A percentile compares a stretch with the other conserved stretches of the same genome.
Conservation (phyloP, 352 stramenopile species). For the Pseudoperonospora humuli region DNA sequence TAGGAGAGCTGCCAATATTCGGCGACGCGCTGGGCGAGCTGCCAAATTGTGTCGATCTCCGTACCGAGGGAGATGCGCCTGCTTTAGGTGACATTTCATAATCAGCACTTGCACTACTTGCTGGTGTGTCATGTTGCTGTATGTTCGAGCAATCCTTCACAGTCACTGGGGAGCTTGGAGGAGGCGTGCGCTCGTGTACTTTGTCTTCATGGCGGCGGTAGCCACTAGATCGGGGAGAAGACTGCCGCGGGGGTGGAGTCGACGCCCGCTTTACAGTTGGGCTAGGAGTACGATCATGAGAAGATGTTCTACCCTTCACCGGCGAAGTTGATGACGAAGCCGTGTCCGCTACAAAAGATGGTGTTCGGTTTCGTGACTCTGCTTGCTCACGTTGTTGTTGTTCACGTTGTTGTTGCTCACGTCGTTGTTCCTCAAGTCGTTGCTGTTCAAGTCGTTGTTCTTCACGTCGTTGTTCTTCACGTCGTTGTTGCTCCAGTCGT, state of each 20-base stretch:
- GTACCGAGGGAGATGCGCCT: conserved; percentile 5
- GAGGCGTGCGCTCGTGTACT: conserved; percentile 10
- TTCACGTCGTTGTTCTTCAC: conserved; percentile 6
- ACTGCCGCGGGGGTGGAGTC: conserved; percentile 17
- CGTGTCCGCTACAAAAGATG: conserved; percentile 31
- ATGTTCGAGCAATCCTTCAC: not conserved
- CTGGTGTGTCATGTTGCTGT: conserved; percentile 6
- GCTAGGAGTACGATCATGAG: conserved; percentile 15
- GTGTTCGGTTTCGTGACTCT: conserved; percentile 15
- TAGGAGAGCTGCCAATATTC: conserved; percentile 20
- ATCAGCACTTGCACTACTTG: conserved; percentile 10
- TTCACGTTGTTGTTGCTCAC: conserved; percentile 9
- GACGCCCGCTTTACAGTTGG: conserved; percentile 21
- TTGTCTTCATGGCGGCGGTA: conserved; percentile 13
- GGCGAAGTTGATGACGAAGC: conserved; percentile 9
- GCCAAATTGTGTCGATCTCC: conserved; percentile 14
- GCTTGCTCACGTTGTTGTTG: conserved; percentile 1
- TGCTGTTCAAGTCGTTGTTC: conserved; percentile 8
- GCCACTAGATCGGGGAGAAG: conserved; percentile 21
- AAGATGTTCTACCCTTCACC: conserved; percentile 3
- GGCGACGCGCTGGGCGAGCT: conserved; percentile 11
- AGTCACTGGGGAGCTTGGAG: conserved; percentile 18
- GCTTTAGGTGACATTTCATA: conserved; percentile 21
- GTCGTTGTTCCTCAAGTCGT: conserved; percentile 3
- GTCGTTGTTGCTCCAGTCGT: conserved; percentile 3